phyloP scores from a whole-genome alignment of 192 early-diverging fungal species.

The Umbelopsis vinacea region DNA sequence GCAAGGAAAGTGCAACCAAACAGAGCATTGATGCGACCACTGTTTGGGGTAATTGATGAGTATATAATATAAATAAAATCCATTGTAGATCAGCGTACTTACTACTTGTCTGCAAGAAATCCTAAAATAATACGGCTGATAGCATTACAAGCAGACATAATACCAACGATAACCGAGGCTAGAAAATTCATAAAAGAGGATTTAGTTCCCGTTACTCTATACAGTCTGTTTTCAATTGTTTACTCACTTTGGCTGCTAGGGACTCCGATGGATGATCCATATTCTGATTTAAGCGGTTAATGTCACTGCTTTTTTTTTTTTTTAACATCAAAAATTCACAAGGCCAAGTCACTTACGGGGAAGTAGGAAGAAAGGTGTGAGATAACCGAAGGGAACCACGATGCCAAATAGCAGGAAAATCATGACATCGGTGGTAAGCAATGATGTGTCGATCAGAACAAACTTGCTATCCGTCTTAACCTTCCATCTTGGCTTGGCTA shows the following conservation, averaged over 20 bases:
- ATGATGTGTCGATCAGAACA: conserved; percentile 29
- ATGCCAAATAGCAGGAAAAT: conserved; percentile 32
- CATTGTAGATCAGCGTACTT: not conserved
- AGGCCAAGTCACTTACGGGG: conserved; percentile 25
- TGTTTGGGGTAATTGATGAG: conserved; percentile 14
- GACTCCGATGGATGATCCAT: conserved; percentile 29
- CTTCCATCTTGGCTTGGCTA: conserved; percentile 27
- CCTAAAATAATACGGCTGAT: conserved; percentile 66
- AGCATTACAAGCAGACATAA: conserved; percentile 69
- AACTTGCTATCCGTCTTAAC: not conserved
- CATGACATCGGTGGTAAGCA: conserved; percentile 24
- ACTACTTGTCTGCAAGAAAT: conserved; percentile 52
- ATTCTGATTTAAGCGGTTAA: conserved; percentile 37
- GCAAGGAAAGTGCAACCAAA: conserved; percentile 50
- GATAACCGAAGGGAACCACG: conserved; percentile 47
- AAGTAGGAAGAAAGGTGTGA: conserved; percentile 52
- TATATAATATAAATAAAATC: not conserved
- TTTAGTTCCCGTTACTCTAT: not conserved
- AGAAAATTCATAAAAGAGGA: not conserved
- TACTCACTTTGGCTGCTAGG: conserved; percentile 10
- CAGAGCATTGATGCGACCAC: conserved; percentile 59
- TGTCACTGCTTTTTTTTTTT: too few relatives aligned
- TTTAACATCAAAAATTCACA: conserved; percentile 19
- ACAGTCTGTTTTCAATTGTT: too few relatives aligned
- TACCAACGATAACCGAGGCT: conserved; percentile 60